These are phyloP conservation scores for Onygenales sp. DNA, from an alignment of 2,329 filamentous ascomycete species.

Conservation along the genomic window DNA sequence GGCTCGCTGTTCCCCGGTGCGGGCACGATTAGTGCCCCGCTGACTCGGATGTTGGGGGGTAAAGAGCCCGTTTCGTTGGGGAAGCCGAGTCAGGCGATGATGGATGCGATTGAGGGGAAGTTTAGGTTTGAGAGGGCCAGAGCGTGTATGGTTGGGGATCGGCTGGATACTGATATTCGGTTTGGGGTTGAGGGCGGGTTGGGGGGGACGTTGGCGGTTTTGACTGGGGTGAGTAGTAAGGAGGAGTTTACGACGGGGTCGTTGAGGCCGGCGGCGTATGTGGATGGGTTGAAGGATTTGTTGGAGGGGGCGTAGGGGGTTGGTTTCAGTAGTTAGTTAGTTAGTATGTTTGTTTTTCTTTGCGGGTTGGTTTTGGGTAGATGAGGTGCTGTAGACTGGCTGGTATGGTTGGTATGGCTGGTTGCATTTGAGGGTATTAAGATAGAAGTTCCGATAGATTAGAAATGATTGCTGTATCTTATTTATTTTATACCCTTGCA, in stretches of 20 bases:
- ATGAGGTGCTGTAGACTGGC: not conserved
- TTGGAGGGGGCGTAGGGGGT: conserved; percentile 15
- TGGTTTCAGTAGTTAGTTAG: not conserved
- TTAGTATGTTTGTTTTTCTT: not conserved
- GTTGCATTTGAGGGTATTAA: not conserved
- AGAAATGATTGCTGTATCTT: not conserved
- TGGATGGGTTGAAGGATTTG: conserved; percentile 76
- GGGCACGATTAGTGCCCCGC: conserved; percentile 67
- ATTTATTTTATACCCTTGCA: not conserved
- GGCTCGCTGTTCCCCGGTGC: conserved; percentile 85
- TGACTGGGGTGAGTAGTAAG: conserved; percentile 76
- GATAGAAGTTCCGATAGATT: not conserved
- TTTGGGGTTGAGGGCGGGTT: conserved; percentile 88
- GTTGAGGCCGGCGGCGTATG: conserved; percentile 71
- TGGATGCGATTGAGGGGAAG: conserved; percentile 96
- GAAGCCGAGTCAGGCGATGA: conserved; percentile 97
- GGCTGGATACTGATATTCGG: conserved; percentile 89
- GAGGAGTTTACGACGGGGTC: conserved; percentile 71
- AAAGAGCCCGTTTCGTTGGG: conserved; percentile 69
- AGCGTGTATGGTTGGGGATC: conserved; percentile 93
- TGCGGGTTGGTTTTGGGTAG: not conserved
- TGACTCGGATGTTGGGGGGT: conserved; percentile 59
- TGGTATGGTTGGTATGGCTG: not conserved
- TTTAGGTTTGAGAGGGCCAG: conserved; percentile 75
- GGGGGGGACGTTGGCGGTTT: conserved; percentile 80